These are phyloP conservation scores for Magnusiomyces tetraspermus DNA, from an alignment of 1,139 yeast species.

Conservation along the genomic window DNA sequence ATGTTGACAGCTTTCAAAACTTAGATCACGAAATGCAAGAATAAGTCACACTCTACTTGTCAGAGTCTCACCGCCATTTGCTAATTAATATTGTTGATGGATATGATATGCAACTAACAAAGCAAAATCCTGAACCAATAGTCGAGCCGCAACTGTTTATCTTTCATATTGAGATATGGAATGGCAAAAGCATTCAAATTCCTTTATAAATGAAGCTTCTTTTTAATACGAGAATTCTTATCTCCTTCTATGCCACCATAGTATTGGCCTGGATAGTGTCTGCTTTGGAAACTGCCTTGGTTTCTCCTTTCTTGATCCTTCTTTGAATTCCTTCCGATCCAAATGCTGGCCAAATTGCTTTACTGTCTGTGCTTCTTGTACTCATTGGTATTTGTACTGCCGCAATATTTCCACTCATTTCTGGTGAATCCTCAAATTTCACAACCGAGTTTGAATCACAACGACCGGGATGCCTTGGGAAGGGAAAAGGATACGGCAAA, in stretches of 20 bases:
- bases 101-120: too few relatives aligned
- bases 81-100: too few relatives aligned
- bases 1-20: background rate
- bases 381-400: constrained; percentile 25
- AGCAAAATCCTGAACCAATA: background rate
- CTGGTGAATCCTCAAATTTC: constrained; percentile 29
- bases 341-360: constrained; percentile 23
- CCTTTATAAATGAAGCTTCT: constrained; percentile 22
- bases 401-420: constrained; percentile 23
- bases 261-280: constrained; percentile 29
- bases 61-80: background rate
- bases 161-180: background rate
- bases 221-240: constrained; percentile 21
- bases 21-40: background rate
- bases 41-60: background rate
- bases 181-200: constrained; percentile 4
- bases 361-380: constrained; percentile 27
- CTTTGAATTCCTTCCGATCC: constrained; percentile 26
- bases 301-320: constrained; percentile 27
- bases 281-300: constrained; percentile 30
- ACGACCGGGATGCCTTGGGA: constrained; percentile 29
- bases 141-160: background rate
- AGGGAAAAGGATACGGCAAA: constrained; percentile 31
- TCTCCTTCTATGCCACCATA: constrained; percentile 24
- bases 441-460: constrained; percentile 22